Evolutionary conservation across 768 basidiomycete genomes (phyloP), one percentile per base, ranked within the genome.

Genomic region (Pholiota microspora): DNA sequence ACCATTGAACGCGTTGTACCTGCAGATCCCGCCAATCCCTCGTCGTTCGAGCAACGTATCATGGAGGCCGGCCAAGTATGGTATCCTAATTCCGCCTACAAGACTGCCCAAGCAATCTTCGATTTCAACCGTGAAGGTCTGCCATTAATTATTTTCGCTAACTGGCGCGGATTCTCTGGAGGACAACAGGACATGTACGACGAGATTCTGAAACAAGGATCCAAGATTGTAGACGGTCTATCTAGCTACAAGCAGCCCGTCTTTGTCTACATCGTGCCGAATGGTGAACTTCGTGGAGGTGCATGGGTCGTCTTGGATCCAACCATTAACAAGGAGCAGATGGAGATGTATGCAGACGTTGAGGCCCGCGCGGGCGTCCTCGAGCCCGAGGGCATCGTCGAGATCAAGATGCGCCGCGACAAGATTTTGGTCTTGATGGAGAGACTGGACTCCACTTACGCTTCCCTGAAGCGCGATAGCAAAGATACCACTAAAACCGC

Each of bases 51-150:
- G 70, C 95, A 95, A 66, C 88, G 88, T 62, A 94, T 98, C 71
- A 96, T 98, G 88, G 95, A 98, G 69, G 97, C 97, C n/a, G 97
- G 97, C 61, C 94, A 96, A 72, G 97, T 98, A 23, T 99, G 97
- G 97, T 98, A 98, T 70, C 97, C 97, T 31, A 98, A 99, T 72
- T 96, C 94, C 4, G 95, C 97, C 5, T 95, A 97, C 79, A 99
- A 99, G 81, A 99, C 97, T 7, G 97, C 95, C 7, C 97, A 98
- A 66, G 96, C 97, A 13, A 98, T 98, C 77, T 94, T 94, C 71
- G 97, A 99, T 74, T 92, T 98, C 78, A 90, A 96, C 73, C 88
- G 97, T 38, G 97, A 99, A 73, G 93, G 92, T 21, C 78, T 99
- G 12, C 97, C 97, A 3, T 79, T 99, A 56, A 95, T 98, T 70